Evolutionary conservation across 352 stramenopile species (phyloP).

Genomic region (Thalassiosira hispida): DNA sequence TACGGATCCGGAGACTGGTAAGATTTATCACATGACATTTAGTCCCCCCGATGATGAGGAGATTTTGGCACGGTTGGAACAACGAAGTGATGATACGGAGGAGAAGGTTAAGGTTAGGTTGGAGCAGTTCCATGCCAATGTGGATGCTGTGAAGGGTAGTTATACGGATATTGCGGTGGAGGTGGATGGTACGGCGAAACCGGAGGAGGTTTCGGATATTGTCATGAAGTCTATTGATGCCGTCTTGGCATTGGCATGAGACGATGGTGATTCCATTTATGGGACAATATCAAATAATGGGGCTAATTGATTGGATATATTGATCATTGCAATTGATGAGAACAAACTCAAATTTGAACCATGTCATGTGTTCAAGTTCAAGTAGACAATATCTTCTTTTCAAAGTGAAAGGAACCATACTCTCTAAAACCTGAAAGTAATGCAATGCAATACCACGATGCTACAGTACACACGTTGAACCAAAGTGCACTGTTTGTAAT

Average conservation of each 20-base stretch:
- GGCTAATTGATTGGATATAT: no score
- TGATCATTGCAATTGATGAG: no score
- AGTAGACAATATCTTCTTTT: no score
- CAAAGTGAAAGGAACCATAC: no score
- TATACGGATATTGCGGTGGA: constrained; percentile 86
- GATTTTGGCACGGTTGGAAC: constrained; percentile 85
- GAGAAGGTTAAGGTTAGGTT: constrained; percentile 90
- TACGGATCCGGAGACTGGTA: constrained; percentile 87
- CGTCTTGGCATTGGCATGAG: constrained; percentile 1
- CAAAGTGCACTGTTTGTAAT: no score
- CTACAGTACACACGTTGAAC: no score
- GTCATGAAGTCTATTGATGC: constrained; percentile 55
- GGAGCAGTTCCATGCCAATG: constrained; percentile 86
- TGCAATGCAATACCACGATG: no score
- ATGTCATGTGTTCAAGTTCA: no score
- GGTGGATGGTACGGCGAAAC: constrained; percentile 71
- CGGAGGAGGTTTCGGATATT: constrained; percentile 51
- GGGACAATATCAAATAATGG: no score
- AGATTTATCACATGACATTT: constrained; percentile 90
- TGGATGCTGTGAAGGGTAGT: constrained; percentile 86
- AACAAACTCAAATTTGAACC: no score
- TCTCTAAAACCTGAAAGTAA: no score
- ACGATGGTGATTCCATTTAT: no score
- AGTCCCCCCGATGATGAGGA: constrained; percentile 83
- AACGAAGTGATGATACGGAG: constrained; percentile 92